Evolutionary conservation across 495 filamentous ascomycete species (phyloP).

Genomic region (Lasiosphaeria hispida): DNA sequence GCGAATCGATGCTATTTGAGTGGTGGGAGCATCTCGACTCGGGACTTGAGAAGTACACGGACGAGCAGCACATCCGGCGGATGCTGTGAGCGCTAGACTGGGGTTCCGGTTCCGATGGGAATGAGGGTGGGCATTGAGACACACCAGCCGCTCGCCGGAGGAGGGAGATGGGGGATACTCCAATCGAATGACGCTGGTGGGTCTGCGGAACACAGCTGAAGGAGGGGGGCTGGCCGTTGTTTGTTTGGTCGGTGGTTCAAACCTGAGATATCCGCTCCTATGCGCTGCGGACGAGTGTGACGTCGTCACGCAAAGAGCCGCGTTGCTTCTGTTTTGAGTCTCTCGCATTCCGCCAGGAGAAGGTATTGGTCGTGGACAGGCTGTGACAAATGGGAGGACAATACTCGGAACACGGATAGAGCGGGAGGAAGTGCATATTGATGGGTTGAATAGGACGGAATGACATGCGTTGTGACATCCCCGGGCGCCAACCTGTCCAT

Average conservation of each 20-base stretch:
- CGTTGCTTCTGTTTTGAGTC: slow-evolving; percentile 25
- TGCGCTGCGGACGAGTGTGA: slow-evolving; percentile 20
- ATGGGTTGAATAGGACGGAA: slow-evolving; percentile 1
- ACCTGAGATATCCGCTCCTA: slow-evolving; percentile 31
- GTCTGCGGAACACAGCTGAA: neutral
- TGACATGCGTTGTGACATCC: slow-evolving; percentile 12
- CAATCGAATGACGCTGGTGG: neutral
- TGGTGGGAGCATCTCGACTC: slow-evolving; percentile 92
- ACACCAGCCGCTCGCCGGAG: neutral
- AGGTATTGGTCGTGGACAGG: slow-evolving; percentile 11
- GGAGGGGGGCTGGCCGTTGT: neutral
- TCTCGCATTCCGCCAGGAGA: slow-evolving; percentile 21
- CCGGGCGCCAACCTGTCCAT: neutral
- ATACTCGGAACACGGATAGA: neutral
- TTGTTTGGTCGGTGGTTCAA: slow-evolving; percentile 14
- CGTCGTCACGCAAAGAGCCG: slow-evolving; percentile 25
- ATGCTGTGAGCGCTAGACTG: slow-evolving; percentile 50
- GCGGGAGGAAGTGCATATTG: slow-evolving; percentile 8
- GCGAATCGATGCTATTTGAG: slow-evolving; percentile 94
- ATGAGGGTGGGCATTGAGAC: too few species aligned
- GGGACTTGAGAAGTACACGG: slow-evolving; percentile 78
- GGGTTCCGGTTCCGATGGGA: neutral
- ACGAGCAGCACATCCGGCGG: slow-evolving; percentile 81
- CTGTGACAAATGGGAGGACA: neutral
- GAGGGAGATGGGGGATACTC: neutral